Conservation (phyloP, 129 eudicot genomes). For the Pseudognaphalium luteoalbum region DNA sequence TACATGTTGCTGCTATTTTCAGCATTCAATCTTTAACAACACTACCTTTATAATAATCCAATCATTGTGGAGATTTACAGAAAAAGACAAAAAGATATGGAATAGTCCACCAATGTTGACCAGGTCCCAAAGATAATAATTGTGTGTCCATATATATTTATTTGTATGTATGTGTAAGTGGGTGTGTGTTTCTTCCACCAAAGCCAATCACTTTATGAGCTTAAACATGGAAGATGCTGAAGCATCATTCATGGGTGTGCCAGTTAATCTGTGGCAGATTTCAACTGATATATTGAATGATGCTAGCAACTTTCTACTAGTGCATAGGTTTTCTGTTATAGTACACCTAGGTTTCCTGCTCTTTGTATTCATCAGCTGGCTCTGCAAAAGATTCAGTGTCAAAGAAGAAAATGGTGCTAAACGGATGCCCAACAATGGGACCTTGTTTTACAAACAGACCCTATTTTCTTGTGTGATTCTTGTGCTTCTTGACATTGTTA, state of each 20-base stretch:
- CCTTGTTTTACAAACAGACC: conserved; percentile 37
- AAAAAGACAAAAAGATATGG: background rate
- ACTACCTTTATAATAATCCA: background rate
- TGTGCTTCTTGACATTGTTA: conserved; percentile 43
- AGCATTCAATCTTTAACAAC: too few relatives aligned
- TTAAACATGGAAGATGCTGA: conserved; percentile 13
- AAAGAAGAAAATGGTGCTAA: conserved; percentile 22
- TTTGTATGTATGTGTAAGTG: background rate
- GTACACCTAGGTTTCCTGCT: conserved; percentile 43
- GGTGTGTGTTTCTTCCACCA: background rate
- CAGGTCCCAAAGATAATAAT: background rate
- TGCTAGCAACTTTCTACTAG: conserved; percentile 27
- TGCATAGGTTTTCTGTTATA: conserved; percentile 39
- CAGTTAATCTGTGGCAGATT: background rate
- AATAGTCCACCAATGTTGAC: conserved; percentile 17
- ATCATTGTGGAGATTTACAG: background rate
- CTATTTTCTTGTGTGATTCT: conserved; percentile 47
- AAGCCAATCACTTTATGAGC: background rate
- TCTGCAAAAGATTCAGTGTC: conserved; percentile 25
- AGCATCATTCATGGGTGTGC: conserved; percentile 14
- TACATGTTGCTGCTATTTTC: too few relatives aligned
- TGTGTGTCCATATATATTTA: background rate
- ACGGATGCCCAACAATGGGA: conserved; percentile 1
- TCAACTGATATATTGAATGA: background rate
- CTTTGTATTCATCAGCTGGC: conserved; percentile 38